phyloP scores from a whole-genome alignment of 441 rosid genomes.

The Flueggea neowawraea region DNA sequence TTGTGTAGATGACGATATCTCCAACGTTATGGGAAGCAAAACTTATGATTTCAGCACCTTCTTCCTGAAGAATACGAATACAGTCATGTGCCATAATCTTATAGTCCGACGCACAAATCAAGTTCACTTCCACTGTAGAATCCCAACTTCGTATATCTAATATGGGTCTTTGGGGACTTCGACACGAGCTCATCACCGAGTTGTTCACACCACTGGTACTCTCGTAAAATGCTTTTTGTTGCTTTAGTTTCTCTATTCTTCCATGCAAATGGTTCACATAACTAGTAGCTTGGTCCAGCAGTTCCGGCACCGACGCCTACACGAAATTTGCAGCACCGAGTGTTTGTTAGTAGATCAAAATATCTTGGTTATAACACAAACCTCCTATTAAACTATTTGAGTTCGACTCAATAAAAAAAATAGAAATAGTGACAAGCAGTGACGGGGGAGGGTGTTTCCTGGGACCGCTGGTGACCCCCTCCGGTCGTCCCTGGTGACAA shows the following conservation, averaged over 20 bases:
- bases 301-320: conserved; percentile 6
- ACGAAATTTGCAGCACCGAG: no score
- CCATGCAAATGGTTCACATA: conserved; percentile 17
- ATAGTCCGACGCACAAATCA: conserved; percentile 12
- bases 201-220: no score
- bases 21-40: neutral
- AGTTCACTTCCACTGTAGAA: conserved; percentile 16
- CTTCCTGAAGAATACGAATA: conserved; percentile 18
- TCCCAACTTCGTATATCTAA: conserved; percentile 7
- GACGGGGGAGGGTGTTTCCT: no score
- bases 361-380: no score
- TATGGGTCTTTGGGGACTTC: neutral
- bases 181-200: no score
- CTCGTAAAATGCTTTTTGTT: neutral
- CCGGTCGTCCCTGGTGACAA: no score
- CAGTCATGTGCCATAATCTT: conserved; percentile 11
- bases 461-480: no score
- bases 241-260: conserved; percentile 5
- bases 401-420: no score
- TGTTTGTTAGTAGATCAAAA: no score
- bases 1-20: conserved; percentile 17
- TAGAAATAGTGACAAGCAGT: no score
- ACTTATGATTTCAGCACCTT: conserved; percentile 24
- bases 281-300: conserved; percentile 10
- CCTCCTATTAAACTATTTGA: no score